These are phyloP conservation scores for Lagerstroemia speciosa DNA, from an alignment of 345 rosid genomes.

Conservation along the genomic window DNA sequence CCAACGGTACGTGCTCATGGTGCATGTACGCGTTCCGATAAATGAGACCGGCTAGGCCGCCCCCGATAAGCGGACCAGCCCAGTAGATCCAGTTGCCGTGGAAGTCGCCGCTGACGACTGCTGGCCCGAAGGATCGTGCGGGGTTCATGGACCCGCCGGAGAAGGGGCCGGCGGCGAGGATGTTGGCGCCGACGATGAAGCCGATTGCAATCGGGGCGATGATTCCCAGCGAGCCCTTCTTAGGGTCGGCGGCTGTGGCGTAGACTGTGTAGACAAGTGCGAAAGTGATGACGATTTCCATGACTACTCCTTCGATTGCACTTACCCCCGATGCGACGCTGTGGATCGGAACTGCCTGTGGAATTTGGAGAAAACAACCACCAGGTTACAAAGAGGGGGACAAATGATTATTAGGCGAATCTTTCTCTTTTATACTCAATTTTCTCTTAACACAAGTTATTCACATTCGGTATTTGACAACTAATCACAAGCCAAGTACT, in stretches of 20 bases:
- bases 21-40: slow-evolving; percentile 59
- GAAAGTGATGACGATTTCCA: slow-evolving; percentile 87
- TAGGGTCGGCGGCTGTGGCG: slow-evolving; percentile 94
- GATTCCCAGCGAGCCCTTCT: slow-evolving; percentile 80
- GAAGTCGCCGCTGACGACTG: slow-evolving; percentile 76
- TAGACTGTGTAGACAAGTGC: slow-evolving; percentile 88
- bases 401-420: not conserved
- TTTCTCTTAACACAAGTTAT: too few relatives aligned
- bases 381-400: not conserved
- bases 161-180: slow-evolving; percentile 91
- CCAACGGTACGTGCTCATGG: slow-evolving; percentile 44
- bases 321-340: slow-evolving; percentile 71
- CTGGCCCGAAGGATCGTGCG: slow-evolving; percentile 92
- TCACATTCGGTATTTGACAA: too few relatives aligned
- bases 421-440: too few relatives aligned
- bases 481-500: too few relatives aligned
- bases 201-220: slow-evolving; percentile 93
- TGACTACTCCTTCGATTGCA: slow-evolving; percentile 69
- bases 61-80: slow-evolving; percentile 84
- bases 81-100: slow-evolving; percentile 84
- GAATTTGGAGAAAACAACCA: not conserved
- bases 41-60: slow-evolving; percentile 73
- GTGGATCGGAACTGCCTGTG: slow-evolving; percentile 68
- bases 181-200: slow-evolving; percentile 92
- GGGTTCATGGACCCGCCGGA: slow-evolving; percentile 98